Base-by-base conservation (phyloP, 2,329 filamentous ascomycete genomes). In the Kalmusia sp. region DNA sequence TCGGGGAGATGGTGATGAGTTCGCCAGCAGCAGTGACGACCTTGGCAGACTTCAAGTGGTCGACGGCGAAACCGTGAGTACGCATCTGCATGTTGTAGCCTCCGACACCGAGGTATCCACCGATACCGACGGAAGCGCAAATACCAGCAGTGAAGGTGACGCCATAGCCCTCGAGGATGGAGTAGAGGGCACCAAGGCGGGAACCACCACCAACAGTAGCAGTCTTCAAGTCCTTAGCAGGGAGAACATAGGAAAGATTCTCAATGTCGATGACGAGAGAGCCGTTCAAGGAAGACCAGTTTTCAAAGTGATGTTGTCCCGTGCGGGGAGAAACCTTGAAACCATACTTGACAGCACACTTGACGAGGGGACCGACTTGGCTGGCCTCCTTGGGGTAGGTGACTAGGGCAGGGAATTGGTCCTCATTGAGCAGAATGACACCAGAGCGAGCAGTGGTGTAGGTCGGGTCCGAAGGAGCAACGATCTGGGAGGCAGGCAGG, bases 41-140 rank as follows among this genome's bases (percentile, higher is more conserved):
- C n/a, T 28, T 24, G 11, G 40, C 14, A 9, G 24, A 48, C 22
- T 49, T 14, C 30, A 56, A 2, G 30, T 56, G 44, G 35, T 56
- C 49, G 43, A 31, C 19, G 6, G 45, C n/a, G 14, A 58, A 45
- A 3, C 52, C 52, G 17, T 55, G 34, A 4, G 35, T 39, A 22
- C 35, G 35, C 35, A 39, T 39, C 35, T 39, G 35, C 35, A 39
- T 39, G 35, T 39, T 39, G 35, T 39, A 39, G 35, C 35, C 35
- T 6, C 35, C 35, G 12, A 39, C 35, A 9, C 35, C 35, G 14
- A 39, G 35, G 19, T 39, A 39, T 11, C 35, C 35, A 24, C 35
- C 35, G 35, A 39, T 24, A 14, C 35, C 35, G 21, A 39, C 35
- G 35, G 35, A 22, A n/a, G 35, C 6, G 35, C 35, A 39, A 21